phyloP scores from a whole-genome alignment of 2,329 filamentous ascomycete genomes.

The Pseudofabraea citricarpa region DNA sequence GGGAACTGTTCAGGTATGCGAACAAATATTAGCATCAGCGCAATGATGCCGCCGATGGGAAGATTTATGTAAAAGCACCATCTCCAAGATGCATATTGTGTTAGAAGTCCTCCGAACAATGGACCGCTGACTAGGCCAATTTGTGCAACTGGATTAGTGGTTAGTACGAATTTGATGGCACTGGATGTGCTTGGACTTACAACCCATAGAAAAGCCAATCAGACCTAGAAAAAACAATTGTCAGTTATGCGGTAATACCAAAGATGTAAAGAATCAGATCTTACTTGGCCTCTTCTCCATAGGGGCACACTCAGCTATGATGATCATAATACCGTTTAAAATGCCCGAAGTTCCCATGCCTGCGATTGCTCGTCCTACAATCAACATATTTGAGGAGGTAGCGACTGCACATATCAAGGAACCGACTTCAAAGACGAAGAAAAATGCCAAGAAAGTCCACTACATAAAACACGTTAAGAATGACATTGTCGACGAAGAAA shows the following conservation, averaged over 20 bases:
- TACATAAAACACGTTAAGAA: conserved; percentile 1
- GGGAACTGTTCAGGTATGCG: conserved; percentile 19
- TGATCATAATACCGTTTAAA: conserved; percentile 43
- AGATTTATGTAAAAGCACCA: conserved; percentile 36
- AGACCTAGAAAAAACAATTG: not conserved
- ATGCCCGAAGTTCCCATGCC: conserved; percentile 47
- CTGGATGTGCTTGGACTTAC: not conserved
- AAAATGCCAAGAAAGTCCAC: conserved; percentile 14
- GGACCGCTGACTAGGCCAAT: conserved; percentile 17
- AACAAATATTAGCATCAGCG: conserved; percentile 30
- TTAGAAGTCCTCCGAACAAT: conserved; percentile 26
- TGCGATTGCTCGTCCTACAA: conserved; percentile 47
- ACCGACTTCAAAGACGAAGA: conserved; percentile 49
- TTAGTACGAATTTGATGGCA: not conserved
- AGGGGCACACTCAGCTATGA: conserved; percentile 34
- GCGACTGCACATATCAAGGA: conserved; percentile 47
- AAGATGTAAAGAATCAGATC: not conserved
- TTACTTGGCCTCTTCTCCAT: conserved; percentile 6
- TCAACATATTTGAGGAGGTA: conserved; percentile 44
- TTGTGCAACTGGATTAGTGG: conserved; percentile 3
- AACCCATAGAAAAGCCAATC: not conserved
- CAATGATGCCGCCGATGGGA: conserved; percentile 31
- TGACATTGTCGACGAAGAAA: not conserved
- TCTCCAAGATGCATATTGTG: conserved; percentile 28
- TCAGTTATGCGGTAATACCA: not conserved